These are phyloP conservation scores for Alternaria triticimaculans DNA, from an alignment of 2,329 filamentous ascomycete genomes.

Conservation along the genomic window DNA sequence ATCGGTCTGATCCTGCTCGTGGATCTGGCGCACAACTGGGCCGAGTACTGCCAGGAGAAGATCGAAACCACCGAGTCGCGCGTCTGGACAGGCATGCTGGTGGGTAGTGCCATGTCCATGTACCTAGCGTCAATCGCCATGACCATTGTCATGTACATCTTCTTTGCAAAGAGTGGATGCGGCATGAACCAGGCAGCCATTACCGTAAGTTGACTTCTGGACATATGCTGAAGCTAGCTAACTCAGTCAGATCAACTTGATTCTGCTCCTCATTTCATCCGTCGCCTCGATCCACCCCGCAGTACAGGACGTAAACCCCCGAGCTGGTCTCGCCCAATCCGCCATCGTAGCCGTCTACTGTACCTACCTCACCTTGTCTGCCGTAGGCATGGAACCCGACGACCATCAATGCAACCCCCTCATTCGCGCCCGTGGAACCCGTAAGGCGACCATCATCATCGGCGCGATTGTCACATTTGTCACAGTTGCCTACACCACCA, in stretches of 20 bases:
- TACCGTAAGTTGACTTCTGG: conserved; percentile 59
- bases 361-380: conserved; percentile 97
- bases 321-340: conserved; percentile 93
- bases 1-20: conserved; percentile 91
- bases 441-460: conserved; percentile 88
- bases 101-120: conserved; percentile 93
- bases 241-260: conserved; percentile 71
- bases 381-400: conserved; percentile 98
- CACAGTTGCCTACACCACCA: conserved; percentile 97
- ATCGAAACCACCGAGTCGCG: conserved; percentile 89
- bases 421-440: conserved; percentile 81
- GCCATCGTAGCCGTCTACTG: conserved; percentile 98
- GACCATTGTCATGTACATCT: conserved; percentile 96
- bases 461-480: conserved; percentile 96
- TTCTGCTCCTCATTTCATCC: conserved; percentile 82
- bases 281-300: conserved; percentile 86
- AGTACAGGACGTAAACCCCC: conserved; percentile 89
- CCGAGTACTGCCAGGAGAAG: conserved; percentile 91
- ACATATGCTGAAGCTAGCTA: neutral
- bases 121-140: conserved; percentile 89
- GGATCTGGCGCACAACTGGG: conserved; percentile 95
- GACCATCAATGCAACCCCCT: conserved; percentile 94
- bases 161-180: conserved; percentile 83
- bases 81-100: conserved; percentile 83
- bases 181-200: conserved; percentile 97